phyloP scores from a whole-genome alignment of 352 stramenopile genomes.

The Sclerospora graminicola region DNA sequence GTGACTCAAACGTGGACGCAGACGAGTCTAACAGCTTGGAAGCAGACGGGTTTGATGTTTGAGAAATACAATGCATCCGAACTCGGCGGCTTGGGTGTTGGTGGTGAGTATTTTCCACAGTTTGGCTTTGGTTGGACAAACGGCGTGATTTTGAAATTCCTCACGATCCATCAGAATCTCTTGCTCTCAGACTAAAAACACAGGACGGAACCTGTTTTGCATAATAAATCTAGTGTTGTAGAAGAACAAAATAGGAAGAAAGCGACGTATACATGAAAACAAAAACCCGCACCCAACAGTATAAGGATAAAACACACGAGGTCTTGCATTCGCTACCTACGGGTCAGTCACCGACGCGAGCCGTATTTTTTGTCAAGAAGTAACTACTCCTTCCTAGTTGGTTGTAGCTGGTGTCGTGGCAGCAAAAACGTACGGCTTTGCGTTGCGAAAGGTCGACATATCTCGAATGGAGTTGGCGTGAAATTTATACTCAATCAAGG shows the following conservation, averaged over 20 bases:
- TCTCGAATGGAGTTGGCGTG: slow-evolving; percentile 88
- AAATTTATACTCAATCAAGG: slow-evolving; percentile 93
- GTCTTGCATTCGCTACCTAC: slow-evolving; percentile 11
- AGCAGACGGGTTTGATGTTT: slow-evolving; percentile 73
- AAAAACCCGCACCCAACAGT: slow-evolving; percentile 18
- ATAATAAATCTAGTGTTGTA: too few species aligned
- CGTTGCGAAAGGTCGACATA: slow-evolving; percentile 91
- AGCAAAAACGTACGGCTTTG: slow-evolving; percentile 88
- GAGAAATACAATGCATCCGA: slow-evolving; percentile 84
- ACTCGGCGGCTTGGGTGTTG: slow-evolving; percentile 50
- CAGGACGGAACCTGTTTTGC: too few species aligned
- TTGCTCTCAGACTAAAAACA: slow-evolving; percentile 24
- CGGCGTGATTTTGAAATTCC: slow-evolving; percentile 80
- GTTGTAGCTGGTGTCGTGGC: slow-evolving; percentile 32
- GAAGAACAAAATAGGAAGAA: too few species aligned
- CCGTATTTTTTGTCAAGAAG: too few species aligned
- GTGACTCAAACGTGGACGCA: slow-evolving; percentile 54
- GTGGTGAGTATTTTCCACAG: slow-evolving; percentile 84
- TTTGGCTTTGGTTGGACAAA: slow-evolving; percentile 85
- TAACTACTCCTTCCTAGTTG: slow-evolving; percentile 33
- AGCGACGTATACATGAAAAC: too few species aligned
- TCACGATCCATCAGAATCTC: slow-evolving; percentile 70
- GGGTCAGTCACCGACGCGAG: too few species aligned
- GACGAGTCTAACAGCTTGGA: slow-evolving; percentile 51
- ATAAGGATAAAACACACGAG: slow-evolving; percentile 13